Evolutionary conservation across 306 rosid genomes (phyloP), one percentile per base, ranked within the genome.

Genomic region (Calophaca sinica): DNA sequence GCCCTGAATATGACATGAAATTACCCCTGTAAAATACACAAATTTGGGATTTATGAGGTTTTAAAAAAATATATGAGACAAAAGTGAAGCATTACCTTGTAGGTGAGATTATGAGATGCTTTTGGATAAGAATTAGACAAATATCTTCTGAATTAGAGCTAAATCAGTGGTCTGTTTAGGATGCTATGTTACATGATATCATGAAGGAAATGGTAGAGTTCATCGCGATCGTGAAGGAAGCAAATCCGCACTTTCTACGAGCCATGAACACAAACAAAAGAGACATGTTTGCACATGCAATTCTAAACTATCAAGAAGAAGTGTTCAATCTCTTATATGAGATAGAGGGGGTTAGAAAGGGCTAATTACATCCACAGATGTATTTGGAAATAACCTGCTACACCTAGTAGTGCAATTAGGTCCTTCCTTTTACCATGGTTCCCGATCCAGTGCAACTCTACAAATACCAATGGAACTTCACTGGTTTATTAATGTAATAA

Each of bases 101-200:
- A 55, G 6, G 12, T 8, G 61, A 55, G 61, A 55, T 55, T 26
- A 2, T 55, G 8, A 55, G 1, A 3, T 9, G 36, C 26, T 55
- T 55, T 0, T 26, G 36, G 2, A 5, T 26, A 55, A 55, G 10
- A 28, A 55, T 55, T 14, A 35, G 26, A 1, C 26, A 26, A 55
- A 55, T 55, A 55, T 28, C 61, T 1, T 55, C 36, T 6, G 61
- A 26, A 55, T 55, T 12, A 28, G 61, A 55, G 4, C 31, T 55
- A 15, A 11, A 26, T 28, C 36, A 55, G 9, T 31, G 20, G 44
- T 59, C 35, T 5, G 26, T 12, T 59, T 4, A 69, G 3, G 75
- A 70, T 15, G 75, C 51, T 1, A 36, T 70, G 75, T 70, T 70
- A 53, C 75, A 35, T 2, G 75, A 63, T 52, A 50, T 63, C 6